Base-by-base conservation (phyloP, 352 stramenopile genomes). In the Phytophthora megakarya region DNA sequence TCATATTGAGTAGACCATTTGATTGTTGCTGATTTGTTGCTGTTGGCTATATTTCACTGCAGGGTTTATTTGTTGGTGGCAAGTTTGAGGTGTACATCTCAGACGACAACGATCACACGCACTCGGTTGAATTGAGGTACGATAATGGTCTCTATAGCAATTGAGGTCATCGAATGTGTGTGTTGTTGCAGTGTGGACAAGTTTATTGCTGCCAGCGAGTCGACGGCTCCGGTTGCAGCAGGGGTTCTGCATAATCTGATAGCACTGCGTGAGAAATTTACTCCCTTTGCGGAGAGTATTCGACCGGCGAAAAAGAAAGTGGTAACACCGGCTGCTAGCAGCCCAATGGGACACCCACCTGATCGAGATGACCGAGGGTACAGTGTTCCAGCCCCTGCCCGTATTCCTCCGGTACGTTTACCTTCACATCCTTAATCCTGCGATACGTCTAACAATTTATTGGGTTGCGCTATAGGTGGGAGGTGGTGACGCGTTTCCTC, bases 51-150 rank as follows among this genome's bases (percentile, higher is more conserved):
- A 22, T 18, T 2, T 49, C 69, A 9, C 7, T 61, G 18, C 32
- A 95, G 85, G 80, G 75, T 15, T 51, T 95, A 35, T 91, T 89
- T 56, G 81, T 95, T 39, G 77, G 81, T 21, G 78, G 71, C 46
- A 93, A 88, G 56, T 86, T 95, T 21, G 80, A 92, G 54, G 71
- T 93, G 38, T 93, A 93, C 65, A 63, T 95, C 15, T 91, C 81
- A 3, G 77, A 89, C 21, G 61, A 84, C 61, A 78, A 82, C 46
- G 59, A 88, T 10, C 73, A 86, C 55, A 90, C 79, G 9, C 73
- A 90, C 46, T 92, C 87, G 10, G 83, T 92, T 33, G 84, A 92
- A 63, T 60, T 95, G 22, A 87, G 69, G 84, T 89, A 61, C 12
- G 62, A 9, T 35, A 22, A 44, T 10, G 37, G 3, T 26, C 11